Base-by-base conservation (phyloP, 1,139 yeast genomes). In the Sporopachydermia cereana region DNA sequence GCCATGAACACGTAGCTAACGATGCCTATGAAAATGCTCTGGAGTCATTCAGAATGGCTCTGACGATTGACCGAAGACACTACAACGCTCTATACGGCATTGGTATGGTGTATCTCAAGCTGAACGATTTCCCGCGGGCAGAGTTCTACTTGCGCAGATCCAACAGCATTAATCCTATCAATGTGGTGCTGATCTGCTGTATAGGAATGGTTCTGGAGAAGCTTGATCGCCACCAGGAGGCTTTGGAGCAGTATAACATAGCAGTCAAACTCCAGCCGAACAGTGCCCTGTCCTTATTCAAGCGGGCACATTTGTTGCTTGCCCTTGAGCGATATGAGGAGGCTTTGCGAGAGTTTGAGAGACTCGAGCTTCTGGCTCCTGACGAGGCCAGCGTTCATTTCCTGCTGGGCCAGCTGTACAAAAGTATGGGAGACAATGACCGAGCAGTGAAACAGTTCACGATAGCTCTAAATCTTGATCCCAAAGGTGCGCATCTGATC, bases 61-160 rank as follows among this genome's bases (percentile, higher is more conserved):
- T 91, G 42, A 66, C 83, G 17, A 72, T 80, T 42, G 95, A 91
- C 56, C 72, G 81, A 44, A 72, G 91, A 48, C 96, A 88, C 60
- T 91, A 89, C 61, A 91, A 91, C 63, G 97, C 98, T 0, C 78
- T 91, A 57, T 93, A 91, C 57, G 98, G 98, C 21, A 75, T 93
- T 48, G 98, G 98, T 4, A 88, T 88, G 94, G 94, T 89, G 36
- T 84, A 83, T 60, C 73, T 88, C 60, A 84, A 88, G 55, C 66
- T 88, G 46, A 97, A 96, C 2, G 89, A 86, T 55, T 79, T 79
- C 55, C 78, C 74, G 42, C 78, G 79, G 56, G 96, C 98, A 0
- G 91, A 88, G 55, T 75, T 79, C 50, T 95, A 88, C 61, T 88
- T 91, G 66, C 69, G 86, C 44, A 84, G 83, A 55, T 98, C 98